Base-by-base conservation (phyloP, 768 basidiomycete genomes). In the Crassisporium funariophilum region DNA sequence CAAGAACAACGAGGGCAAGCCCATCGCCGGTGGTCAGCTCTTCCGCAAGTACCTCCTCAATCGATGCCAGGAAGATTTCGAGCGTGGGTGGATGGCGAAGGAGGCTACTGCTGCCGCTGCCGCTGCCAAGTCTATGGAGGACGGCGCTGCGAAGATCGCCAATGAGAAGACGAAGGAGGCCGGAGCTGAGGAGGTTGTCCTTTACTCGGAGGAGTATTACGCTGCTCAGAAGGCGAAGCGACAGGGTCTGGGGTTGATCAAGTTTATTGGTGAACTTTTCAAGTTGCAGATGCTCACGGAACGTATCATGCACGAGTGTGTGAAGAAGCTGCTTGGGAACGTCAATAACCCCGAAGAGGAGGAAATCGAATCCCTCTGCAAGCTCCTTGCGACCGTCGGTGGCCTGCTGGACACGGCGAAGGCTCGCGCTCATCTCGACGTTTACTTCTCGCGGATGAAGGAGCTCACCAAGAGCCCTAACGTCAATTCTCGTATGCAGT, bases 241-340 rank as follows among this genome's bases (percentile, higher is more conserved):
- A 50, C 90, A 91, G 53, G 95, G 95, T 66, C 85, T 98, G 10
- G 93, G 95, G 75, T 80, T 99, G 56, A 93, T 98, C 74, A 91
- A 90, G 68, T 95, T 99, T 73, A 98, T 98, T 53, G 95, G 95
- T 53, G 95, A 99, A 71, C 75, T 98, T 44, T 99, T 93, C 86
- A 98, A 98, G 73, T 76, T 99, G n/a, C 89, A 91, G 71, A 97
- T 98, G 93, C 75, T 98, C 44, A 94, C 93, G 38, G 92, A 94
- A 72, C 86, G 92, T 56, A 95, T 98, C 72, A 99, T 98, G 91
- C 90, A 94, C 74, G 90, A 93, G 69, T 99, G 95, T 76, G 85
- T 98, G 64, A 92, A 93, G 81, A 94, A 95, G 71, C 79, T 98
- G 10, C 76, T 98, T 10, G 82, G 86, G 44, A 98, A 99, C 63